Percentiles rank a stretch among this genome's conserved stretches.
These are phyloP conservation scores for Malus hybrid DNA, from an alignment of 331 rosid species.

Conservation along the genomic window DNA sequence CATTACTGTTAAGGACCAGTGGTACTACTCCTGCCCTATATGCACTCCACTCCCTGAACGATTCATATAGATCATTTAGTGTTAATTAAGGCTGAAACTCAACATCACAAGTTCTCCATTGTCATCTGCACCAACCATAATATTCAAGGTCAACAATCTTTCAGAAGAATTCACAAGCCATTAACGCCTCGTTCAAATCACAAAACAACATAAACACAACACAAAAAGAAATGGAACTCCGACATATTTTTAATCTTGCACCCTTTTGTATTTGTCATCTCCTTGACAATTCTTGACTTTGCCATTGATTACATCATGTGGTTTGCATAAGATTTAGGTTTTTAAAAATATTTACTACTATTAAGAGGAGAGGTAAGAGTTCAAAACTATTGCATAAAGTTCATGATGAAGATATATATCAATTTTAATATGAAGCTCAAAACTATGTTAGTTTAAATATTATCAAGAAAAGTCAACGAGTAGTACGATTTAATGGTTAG, in stretches of 20 bases:
- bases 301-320: too few relatives aligned
- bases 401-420: neutral
- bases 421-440: neutral
- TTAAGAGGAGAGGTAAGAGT: too few relatives aligned
- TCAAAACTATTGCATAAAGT: too few relatives aligned
- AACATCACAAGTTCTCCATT: constrained; percentile 60
- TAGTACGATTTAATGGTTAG: too few relatives aligned
- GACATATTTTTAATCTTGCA: too few relatives aligned
- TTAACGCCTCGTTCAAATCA: neutral
- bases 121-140: constrained; percentile 38
- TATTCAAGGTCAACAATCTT: neutral
- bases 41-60: constrained; percentile 79
- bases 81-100: constrained; percentile 59
- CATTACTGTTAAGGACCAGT: constrained; percentile 43
- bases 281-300: too few relatives aligned
- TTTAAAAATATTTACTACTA: neutral
- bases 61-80: constrained; percentile 64
- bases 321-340: too few relatives aligned
- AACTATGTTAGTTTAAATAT: too few relatives aligned
- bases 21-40: constrained; percentile 64
- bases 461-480: too few relatives aligned
- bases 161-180: neutral
- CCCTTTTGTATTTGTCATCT: too few relatives aligned
- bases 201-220: neutral
- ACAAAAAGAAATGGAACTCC: neutral